Percentiles rank a stretch among this genome's conserved stretches.
Conservation (phyloP, 1,284 basidiomycete genomes). For the Boletus smithii region DNA sequence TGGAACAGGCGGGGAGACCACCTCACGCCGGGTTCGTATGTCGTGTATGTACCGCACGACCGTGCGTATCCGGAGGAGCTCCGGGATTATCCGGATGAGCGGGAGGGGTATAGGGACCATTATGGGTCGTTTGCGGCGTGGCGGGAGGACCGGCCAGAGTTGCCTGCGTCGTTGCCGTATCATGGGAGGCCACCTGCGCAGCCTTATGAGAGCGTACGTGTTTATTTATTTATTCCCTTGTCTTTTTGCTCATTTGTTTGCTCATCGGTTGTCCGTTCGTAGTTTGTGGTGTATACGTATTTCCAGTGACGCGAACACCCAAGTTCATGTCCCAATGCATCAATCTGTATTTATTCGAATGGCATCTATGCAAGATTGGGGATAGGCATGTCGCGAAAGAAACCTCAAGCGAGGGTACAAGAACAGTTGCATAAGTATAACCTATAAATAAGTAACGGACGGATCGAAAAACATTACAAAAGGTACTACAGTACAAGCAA, state of each 20-base stretch:
- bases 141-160: conserved; percentile 46
- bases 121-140: conserved; percentile 41
- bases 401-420: not conserved
- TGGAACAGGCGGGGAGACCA: conserved; percentile 73
- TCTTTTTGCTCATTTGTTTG: not conserved
- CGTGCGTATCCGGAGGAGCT: conserved; percentile 56
- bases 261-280: not conserved
- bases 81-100: conserved; percentile 50
- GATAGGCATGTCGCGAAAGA: too few relatives aligned
- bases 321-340: not conserved
- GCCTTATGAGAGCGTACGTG: conserved; percentile 57
- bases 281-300: conserved; percentile 41
- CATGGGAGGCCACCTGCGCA: conserved; percentile 48
- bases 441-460: conserved; percentile 22
- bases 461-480: conserved; percentile 1
- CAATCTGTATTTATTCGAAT: conserved; percentile 20
- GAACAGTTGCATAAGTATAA: conserved; percentile 26
- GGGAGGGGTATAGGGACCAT: conserved; percentile 53
- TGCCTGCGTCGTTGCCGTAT: conserved; percentile 53
- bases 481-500: conserved; percentile 9
- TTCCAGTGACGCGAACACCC: conserved; percentile 8
- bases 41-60: conserved; percentile 60
- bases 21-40: conserved; percentile 47
- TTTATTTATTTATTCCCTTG: not conserved
- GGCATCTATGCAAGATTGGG: conserved; percentile 13